phyloP scores from a whole-genome alignment of 1,284 basidiomycete genomes.

The Heterobasidion parviporum region DNA sequence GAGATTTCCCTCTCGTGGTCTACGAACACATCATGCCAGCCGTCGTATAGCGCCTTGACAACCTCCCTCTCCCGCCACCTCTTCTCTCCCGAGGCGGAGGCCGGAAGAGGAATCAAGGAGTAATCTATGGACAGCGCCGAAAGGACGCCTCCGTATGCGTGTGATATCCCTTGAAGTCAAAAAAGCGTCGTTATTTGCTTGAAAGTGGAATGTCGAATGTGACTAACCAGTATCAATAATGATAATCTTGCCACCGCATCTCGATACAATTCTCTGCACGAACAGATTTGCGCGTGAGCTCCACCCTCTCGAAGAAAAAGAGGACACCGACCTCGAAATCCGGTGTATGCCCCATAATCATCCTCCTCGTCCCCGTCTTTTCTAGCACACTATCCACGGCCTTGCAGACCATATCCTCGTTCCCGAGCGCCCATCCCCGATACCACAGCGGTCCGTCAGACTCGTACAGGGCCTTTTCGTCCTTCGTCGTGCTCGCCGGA shows the following conservation, averaged over 20 bases:
- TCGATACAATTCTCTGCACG: slow-evolving; percentile 60
- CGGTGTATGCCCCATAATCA: slow-evolving; percentile 95
- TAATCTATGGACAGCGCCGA: slow-evolving; percentile 85
- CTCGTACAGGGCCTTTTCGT: slow-evolving; percentile 50
- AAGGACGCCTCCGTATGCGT: slow-evolving; percentile 86
- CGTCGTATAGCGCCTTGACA: slow-evolving; percentile 69
- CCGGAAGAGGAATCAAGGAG: slow-evolving; percentile 47
- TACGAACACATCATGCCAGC: slow-evolving; percentile 45
- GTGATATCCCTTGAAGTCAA: slow-evolving; percentile 60
- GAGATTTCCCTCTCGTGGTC: slow-evolving; percentile 41
- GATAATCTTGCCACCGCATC: slow-evolving; percentile 82
- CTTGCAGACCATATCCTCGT: slow-evolving; percentile 60
- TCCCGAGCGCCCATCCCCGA: slow-evolving; percentile 77
- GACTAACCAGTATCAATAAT: slow-evolving; percentile 78
- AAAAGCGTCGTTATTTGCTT: background rate
- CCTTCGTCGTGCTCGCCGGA: slow-evolving; percentile 53
- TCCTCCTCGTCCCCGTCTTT: slow-evolving; percentile 70
- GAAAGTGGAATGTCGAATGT: background rate
- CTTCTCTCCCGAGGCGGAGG: slow-evolving; percentile 20
- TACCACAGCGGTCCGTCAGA: slow-evolving; percentile 72
- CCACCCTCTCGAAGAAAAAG: background rate
- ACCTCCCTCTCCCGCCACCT: slow-evolving; percentile 72
- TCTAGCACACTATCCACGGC: slow-evolving; percentile 63
- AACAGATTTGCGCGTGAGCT: slow-evolving; percentile 1
- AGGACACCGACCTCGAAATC: slow-evolving; percentile 56